phyloP scores from a whole-genome alignment of 1,284 basidiomycete genomes.

The Leucoagaricus sp. region DNA sequence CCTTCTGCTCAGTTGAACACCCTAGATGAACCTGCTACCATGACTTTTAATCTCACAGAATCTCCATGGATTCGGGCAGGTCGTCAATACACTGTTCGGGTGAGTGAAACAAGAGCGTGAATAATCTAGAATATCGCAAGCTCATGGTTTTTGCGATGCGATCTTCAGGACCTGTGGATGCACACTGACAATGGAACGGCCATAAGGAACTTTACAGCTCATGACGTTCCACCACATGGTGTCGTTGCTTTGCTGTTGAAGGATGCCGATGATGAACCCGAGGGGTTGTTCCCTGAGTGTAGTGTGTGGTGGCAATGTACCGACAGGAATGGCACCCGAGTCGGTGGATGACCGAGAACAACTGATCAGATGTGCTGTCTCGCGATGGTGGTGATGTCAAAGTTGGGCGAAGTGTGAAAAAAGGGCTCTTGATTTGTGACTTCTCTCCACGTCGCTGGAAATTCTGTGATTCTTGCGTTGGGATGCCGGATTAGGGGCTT shows the following conservation, averaged over 20 bases:
- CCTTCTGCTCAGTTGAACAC: constrained; percentile 46
- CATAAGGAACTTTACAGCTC: constrained; percentile 60
- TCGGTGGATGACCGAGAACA: constrained; percentile 19
- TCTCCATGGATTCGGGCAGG: constrained; percentile 72
- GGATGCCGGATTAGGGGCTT: neutral
- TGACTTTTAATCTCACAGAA: constrained; percentile 67
- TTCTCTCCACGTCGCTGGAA: neutral
- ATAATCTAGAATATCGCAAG: neutral
- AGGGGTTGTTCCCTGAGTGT: constrained; percentile 27
- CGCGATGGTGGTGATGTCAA: neutral
- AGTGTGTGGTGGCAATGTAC: constrained; percentile 33
- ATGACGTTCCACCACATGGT: constrained; percentile 62
- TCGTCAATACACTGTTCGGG: constrained; percentile 57
- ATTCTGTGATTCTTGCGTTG: neutral
- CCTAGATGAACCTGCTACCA: constrained; percentile 51
- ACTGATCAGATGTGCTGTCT: neutral
- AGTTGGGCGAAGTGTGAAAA: neutral
- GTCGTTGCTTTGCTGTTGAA: constrained; percentile 65
- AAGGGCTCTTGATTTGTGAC: neutral
- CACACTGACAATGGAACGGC: constrained; percentile 71
- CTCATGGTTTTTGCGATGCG: neutral
- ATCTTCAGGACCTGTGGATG: constrained; percentile 61
- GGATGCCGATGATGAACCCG: constrained; percentile 69
- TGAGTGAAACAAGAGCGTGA: constrained; percentile 14
- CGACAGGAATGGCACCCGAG: constrained; percentile 43